Evolutionary conservation across 441 rosid species (phyloP).

Genomic region (Populus hybrid): DNA sequence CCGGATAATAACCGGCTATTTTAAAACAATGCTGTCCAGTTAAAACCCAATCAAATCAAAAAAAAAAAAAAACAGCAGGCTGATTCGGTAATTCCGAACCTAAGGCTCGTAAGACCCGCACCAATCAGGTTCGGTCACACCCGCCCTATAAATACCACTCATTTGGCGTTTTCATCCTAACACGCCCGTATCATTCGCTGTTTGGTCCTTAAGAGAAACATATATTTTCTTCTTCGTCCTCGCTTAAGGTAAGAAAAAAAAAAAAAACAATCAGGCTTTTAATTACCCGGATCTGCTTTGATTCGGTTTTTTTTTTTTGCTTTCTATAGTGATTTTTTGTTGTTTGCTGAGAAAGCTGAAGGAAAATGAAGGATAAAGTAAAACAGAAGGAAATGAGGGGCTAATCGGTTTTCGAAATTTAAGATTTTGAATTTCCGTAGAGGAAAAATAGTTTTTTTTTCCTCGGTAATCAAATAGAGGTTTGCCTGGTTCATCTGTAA

Average conservation of each 20-base stretch:
- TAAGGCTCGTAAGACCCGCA: slow-evolving; percentile 5
- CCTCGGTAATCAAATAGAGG: background rate
- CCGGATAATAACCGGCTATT: background rate
- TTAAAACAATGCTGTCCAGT: background rate
- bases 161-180: background rate
- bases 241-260: slow-evolving; percentile 24
- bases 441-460: background rate
- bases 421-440: background rate
- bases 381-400: background rate
- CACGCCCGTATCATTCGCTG: background rate
- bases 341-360: background rate
- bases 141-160: slow-evolving; percentile 8
- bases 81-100: slow-evolving; percentile 11
- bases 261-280: background rate
- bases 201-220: background rate
- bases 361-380: background rate
- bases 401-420: background rate
- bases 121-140: slow-evolving; percentile 11
- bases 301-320: background rate
- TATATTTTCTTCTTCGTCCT: slow-evolving; percentile 11
- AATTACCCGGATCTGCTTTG: background rate
- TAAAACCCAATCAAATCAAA: background rate
- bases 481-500: background rate
- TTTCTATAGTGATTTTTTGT: background rate
- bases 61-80: background rate